These are phyloP conservation scores for Yarrowia phangngaensis DNA, from an alignment of 805 yeast genomes.

Conservation along the genomic window DNA sequence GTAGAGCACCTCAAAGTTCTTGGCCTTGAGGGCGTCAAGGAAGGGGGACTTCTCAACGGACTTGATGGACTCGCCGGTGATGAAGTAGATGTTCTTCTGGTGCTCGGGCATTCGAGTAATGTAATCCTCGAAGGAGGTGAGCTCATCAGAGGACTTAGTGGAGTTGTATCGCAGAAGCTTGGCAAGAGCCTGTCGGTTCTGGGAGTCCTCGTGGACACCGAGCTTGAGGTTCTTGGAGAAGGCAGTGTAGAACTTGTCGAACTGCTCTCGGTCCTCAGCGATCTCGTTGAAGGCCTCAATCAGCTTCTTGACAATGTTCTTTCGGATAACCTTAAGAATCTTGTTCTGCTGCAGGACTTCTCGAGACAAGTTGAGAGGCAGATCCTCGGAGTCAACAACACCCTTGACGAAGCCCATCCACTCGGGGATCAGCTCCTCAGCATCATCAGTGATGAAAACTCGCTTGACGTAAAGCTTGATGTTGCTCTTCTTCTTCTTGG, in stretches of 20 bases:
- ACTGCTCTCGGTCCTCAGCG: slow-evolving; percentile 98
- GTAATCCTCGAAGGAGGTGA: slow-evolving; percentile 92
- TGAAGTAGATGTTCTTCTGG: slow-evolving; percentile 98
- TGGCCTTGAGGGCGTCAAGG: slow-evolving; percentile 97
- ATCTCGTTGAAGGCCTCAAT: slow-evolving; percentile 98
- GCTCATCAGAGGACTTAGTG: slow-evolving; percentile 90
- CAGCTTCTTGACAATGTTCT: slow-evolving; percentile 97
- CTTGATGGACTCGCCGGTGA: slow-evolving; percentile 97
- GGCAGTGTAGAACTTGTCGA: slow-evolving; percentile 96
- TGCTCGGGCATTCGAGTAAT: slow-evolving; percentile 99
- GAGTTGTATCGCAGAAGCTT: slow-evolving; percentile 96
- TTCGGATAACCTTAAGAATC: slow-evolving; percentile 98
- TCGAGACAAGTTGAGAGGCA: slow-evolving; percentile 99
- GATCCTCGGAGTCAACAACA: slow-evolving; percentile 99
- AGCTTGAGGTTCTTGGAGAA: slow-evolving; percentile 97
- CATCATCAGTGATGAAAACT: slow-evolving; percentile 99
- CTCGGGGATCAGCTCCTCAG: slow-evolving; percentile 98
- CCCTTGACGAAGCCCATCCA: slow-evolving; percentile 97
- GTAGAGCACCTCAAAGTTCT: slow-evolving; percentile 96
- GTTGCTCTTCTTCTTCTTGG: slow-evolving; percentile 98
- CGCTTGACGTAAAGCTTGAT: slow-evolving; percentile 98
- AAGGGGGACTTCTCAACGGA: slow-evolving; percentile 99
- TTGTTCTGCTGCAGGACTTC: slow-evolving; percentile 99
- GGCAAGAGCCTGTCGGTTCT: slow-evolving; percentile 93
- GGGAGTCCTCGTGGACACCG: slow-evolving; percentile 98